Conservation (phyloP, 108 stramenopile genomes). For the Aurantiochytrium sp. region DNA sequence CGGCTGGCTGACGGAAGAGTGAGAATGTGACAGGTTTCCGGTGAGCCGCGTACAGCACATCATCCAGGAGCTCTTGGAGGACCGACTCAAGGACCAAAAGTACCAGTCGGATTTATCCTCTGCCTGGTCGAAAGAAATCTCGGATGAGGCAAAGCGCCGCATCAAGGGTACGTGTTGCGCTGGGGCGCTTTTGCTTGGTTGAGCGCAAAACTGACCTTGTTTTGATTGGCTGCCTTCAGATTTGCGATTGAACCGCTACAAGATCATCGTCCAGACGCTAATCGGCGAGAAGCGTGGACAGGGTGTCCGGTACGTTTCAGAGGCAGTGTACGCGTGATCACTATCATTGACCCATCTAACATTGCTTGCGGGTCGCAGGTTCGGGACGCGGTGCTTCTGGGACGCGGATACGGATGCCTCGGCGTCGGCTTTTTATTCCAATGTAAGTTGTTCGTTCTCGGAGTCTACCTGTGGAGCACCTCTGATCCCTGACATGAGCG, state of each 20-base stretch:
- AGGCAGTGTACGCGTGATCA: too few relatives aligned
- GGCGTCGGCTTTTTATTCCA: background rate
- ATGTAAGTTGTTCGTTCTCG: background rate
- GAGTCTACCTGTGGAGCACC: too few relatives aligned
- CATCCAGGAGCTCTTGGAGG: background rate
- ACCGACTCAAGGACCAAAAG: background rate
- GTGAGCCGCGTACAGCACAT: background rate
- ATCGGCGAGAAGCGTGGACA: constrained; percentile 10
- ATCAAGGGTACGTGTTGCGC: constrained; percentile 28
- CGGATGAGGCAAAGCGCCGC: constrained; percentile 5
- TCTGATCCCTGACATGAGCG: too few relatives aligned
- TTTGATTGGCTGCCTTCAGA: too few relatives aligned
- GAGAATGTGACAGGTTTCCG: constrained; percentile 19
- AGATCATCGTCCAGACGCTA: constrained; percentile 6
- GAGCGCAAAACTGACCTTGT: too few relatives aligned
- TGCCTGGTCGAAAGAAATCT: background rate
- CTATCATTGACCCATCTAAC: too few relatives aligned
- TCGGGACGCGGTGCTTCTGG: constrained; percentile 8
- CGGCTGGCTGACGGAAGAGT: too few relatives aligned
- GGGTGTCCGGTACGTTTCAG: background rate
- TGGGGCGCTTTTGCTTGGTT: too few relatives aligned
- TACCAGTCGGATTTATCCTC: background rate
- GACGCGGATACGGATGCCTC: background rate
- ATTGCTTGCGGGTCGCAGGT: background rate
- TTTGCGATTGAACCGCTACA: background rate